Evolutionary conservation across 495 filamentous ascomycete species (phyloP).

Genomic region (Aspergillus sparsus): DNA sequence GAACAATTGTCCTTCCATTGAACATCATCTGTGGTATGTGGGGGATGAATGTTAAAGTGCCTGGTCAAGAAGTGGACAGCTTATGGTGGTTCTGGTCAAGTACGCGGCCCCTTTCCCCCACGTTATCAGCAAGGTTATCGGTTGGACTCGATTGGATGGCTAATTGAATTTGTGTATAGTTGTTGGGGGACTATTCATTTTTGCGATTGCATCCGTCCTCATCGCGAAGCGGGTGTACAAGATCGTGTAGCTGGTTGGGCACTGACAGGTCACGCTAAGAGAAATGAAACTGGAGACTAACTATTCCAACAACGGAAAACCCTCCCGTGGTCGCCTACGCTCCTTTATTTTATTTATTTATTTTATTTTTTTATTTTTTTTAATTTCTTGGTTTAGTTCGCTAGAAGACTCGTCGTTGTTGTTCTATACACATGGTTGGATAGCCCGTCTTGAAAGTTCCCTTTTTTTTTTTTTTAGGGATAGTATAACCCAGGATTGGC

Average conservation of each 20-base stretch:
- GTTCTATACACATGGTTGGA: slow-evolving; percentile 1
- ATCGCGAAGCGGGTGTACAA: slow-evolving; percentile 80
- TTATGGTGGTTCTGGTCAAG: slow-evolving; percentile 65
- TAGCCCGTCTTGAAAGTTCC: not conserved
- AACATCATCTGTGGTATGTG: slow-evolving; percentile 98
- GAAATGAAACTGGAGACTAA: too few species aligned
- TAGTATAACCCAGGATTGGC: not conserved
- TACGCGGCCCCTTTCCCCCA: slow-evolving; percentile 31
- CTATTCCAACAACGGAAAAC: not conserved
- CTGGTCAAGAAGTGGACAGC: slow-evolving; percentile 73
- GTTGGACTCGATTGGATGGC: not conserved
- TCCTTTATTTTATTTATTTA: not conserved
- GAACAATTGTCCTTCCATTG: slow-evolving; percentile 96
- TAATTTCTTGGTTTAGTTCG: not conserved
- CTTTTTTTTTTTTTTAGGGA: too few species aligned
- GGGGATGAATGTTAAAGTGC: slow-evolving; percentile 98
- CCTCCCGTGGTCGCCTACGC: not conserved
- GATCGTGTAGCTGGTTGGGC: slow-evolving; percentile 50
- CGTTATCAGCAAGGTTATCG: not conserved
- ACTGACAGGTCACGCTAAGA: not conserved
- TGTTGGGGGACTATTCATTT: slow-evolving; percentile 70
- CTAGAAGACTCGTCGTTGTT: not conserved
- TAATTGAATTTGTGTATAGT: slow-evolving; percentile 48
- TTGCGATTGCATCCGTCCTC: slow-evolving; percentile 74
- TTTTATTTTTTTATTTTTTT: not conserved